phyloP scores from a whole-genome alignment of 768 basidiomycete genomes.

The Boletus reticuloceps region DNA sequence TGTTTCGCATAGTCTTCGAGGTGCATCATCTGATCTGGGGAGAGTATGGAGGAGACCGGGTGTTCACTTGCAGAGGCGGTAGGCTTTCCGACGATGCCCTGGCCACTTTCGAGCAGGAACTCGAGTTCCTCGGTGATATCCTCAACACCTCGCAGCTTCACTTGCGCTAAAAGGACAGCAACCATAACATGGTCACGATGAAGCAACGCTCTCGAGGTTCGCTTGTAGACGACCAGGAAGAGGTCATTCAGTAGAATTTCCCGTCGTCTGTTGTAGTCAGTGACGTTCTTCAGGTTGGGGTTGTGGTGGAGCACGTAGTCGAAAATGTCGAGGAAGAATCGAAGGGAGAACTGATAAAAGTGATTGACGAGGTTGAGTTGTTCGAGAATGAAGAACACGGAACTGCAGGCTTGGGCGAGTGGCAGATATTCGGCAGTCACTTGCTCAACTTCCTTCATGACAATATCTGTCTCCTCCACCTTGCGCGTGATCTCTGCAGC shows the following conservation, averaged over 20 bases:
- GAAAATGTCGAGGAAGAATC: constrained; percentile 98
- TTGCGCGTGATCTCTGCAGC: constrained; percentile 95
- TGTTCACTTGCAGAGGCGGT: constrained; percentile 34
- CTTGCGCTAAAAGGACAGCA: constrained; percentile 85
- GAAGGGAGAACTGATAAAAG: constrained; percentile 98
- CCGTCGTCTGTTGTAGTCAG: constrained; percentile 70
- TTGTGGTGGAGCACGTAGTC: constrained; percentile 92
- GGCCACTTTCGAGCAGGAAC: constrained; percentile 88
- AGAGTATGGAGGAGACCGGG: constrained; percentile 46
- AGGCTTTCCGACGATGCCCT: constrained; percentile 47
- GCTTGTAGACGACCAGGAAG: constrained; percentile 83
- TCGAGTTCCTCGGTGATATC: constrained; percentile 85
- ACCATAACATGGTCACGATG: constrained; percentile 90
- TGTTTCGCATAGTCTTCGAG: constrained; percentile 71
- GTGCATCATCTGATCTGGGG: constrained; percentile 65
- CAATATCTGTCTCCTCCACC: constrained; percentile 92
- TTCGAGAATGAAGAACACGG: constrained; percentile 95
- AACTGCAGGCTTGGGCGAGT: constrained; percentile 92
- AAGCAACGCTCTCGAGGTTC: constrained; percentile 87
- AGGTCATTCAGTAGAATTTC: constrained; percentile 83
- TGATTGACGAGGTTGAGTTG: constrained; percentile 92
- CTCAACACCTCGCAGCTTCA: constrained; percentile 77
- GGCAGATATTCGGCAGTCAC: constrained; percentile 95
- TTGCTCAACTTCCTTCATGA: constrained; percentile 95
- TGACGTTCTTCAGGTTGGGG: constrained; percentile 78